Evolutionary conservation across 306 rosid genomes (phyloP), one percentile per base, ranked within the genome.

Genomic region (Trifolium dubium): DNA sequence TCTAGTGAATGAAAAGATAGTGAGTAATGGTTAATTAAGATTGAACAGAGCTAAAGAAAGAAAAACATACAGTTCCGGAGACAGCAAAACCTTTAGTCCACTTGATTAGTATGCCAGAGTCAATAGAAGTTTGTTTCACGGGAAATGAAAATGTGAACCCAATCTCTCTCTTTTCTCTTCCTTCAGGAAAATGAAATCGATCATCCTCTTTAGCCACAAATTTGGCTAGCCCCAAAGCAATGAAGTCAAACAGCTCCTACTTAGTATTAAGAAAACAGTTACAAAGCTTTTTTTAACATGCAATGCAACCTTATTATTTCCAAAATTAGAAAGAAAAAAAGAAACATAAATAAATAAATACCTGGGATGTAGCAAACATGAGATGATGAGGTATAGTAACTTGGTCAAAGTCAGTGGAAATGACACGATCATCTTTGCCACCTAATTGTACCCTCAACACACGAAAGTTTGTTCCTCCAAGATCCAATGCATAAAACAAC

Each of bases 91-190:
- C 98, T 64, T 93, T 93, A 17, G 98, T 93, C 98, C 98, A 93
- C 75, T 93, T 91, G 71, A 87, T 83, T n/a, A 93, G 87, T 68
- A 89, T 86, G 58, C 98, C 98, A 39, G 98, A 91, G 72, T 89
- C 86, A 41, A 93, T 87, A 58, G 97, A 91, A 7, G 88, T 88
- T 73, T 93, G 98, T 75, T 86, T 91, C 63, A 93, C 97, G 32
- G 98, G 96, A 80, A 93, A 93, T 54, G 98, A 93, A 81, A 93
- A 93, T 13, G 98, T 91, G 92, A 93, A 93, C 9, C 98, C 97
- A 64, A 84, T 84, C 83, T 91, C 98, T 69, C 94, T 84, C 76
- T 83, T 84, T 23, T 23, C 1, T 66, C 87, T 86, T 83, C 90
- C 91, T 1, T 63, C 44, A 4, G 70, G 79, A 17, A 88, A 69